Conservation (phyloP, 202 grass and related monocot genomes). For the Brachypodium distachyon region DNA sequence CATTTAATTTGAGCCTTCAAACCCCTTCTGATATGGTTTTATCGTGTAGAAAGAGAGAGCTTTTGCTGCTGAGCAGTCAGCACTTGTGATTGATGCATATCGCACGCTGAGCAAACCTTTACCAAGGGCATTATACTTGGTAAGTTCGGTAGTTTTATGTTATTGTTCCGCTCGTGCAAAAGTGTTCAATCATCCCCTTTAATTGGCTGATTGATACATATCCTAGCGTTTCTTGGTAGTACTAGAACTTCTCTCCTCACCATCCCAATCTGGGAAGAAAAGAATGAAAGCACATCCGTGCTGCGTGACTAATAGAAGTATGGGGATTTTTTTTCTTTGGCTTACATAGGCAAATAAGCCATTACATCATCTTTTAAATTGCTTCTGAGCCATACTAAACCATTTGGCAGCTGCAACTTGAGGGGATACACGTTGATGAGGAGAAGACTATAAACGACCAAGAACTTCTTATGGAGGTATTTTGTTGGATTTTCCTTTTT, state of each 20-base stretch:
- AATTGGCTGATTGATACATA: no score
- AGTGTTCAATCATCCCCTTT: not conserved
- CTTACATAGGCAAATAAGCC: not conserved
- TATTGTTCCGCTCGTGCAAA: not conserved
- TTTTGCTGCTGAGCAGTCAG: constrained; percentile 82
- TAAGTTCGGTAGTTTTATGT: constrained; percentile 15
- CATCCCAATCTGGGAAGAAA: not conserved
- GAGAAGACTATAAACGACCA: constrained; percentile 75
- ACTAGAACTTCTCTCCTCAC: no score
- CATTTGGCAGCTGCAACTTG: constrained; percentile 67
- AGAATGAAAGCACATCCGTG: not conserved
- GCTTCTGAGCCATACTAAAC: not conserved
- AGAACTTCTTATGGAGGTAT: constrained; percentile 82
- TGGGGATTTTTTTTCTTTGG: not conserved
- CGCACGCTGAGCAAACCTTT: constrained; percentile 62
- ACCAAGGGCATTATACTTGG: constrained; percentile 78
- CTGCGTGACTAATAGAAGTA: not conserved
- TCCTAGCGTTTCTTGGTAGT: no score
- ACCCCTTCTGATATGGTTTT: constrained; percentile 11
- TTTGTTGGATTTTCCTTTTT: not conserved
- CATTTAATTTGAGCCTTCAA: not conserved
- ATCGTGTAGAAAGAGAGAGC: constrained; percentile 63
- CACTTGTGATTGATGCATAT: constrained; percentile 82
- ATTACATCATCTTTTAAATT: not conserved
- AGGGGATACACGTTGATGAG: constrained; percentile 72